Evolutionary conservation across 306 rosid species (phyloP).

Genomic region (Lablab purpureus): DNA sequence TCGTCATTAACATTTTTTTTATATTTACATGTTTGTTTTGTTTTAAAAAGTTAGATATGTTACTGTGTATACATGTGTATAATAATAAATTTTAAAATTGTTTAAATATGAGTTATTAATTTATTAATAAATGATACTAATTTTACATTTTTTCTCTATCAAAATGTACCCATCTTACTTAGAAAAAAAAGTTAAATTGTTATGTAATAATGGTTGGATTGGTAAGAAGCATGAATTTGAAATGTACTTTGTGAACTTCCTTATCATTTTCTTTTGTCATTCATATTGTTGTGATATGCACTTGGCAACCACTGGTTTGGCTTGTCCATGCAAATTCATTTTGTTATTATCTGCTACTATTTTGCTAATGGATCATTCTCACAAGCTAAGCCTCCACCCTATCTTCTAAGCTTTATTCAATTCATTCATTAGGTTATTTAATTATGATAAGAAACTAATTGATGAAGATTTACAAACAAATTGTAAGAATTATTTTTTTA

Average conservation of each 20-base stretch:
- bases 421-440: neutral
- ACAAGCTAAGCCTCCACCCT: neutral
- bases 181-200: neutral
- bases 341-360: conserved; percentile 20
- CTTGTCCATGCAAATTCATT: conserved; percentile 15
- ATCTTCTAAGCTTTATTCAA: neutral
- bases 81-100: too few species aligned
- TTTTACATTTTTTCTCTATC: too few species aligned
- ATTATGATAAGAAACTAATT: too few species aligned
- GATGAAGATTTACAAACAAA: too few species aligned
- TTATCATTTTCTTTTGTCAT: conserved; percentile 14
- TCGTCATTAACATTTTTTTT: too few species aligned
- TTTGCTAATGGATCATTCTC: neutral
- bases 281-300: neutral
- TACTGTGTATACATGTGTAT: too few species aligned
- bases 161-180: too few species aligned
- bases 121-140: too few species aligned
- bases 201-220: neutral
- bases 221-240: neutral
- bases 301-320: neutral
- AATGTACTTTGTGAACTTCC: neutral
- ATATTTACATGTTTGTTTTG: too few species aligned
- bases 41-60: too few species aligned
- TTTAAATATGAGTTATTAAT: too few species aligned
- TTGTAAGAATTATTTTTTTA: too few species aligned